Conservation (phyloP, 768 basidiomycete genomes). For the Russula brevipes region DNA sequence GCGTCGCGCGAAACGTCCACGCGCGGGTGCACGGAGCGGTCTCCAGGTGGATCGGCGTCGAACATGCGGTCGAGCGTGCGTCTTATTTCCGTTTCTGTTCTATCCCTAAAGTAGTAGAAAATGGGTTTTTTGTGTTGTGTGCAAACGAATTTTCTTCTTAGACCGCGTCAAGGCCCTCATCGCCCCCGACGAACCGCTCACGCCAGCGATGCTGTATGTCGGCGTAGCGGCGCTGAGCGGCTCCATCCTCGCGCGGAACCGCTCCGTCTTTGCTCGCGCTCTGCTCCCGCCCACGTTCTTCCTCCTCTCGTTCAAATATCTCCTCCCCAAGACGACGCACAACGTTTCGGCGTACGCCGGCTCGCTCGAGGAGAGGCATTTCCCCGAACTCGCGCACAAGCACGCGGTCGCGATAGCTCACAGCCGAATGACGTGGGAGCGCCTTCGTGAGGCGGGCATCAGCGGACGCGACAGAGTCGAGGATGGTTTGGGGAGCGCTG, state of each 20-base stretch:
- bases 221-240: slow-evolving; percentile 85
- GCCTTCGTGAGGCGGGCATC: slow-evolving; percentile 47
- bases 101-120: background rate
- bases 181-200: slow-evolving; percentile 74
- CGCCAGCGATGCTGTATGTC: slow-evolving; percentile 86
- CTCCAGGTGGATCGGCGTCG: slow-evolving; percentile 79
- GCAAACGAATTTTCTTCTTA: slow-evolving; percentile 30
- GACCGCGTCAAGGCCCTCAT: slow-evolving; percentile 80
- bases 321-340: slow-evolving; percentile 76
- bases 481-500: slow-evolving; percentile 41
- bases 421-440: slow-evolving; percentile 52
- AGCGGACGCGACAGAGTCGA: slow-evolving; percentile 43
- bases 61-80: slow-evolving; percentile 81
- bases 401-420: slow-evolving; percentile 63
- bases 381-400: slow-evolving; percentile 62
- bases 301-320: slow-evolving; percentile 64
- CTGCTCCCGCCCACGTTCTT: slow-evolving; percentile 74
- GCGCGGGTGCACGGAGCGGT: slow-evolving; percentile 66
- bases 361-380: slow-evolving; percentile 63
- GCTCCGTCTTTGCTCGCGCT: slow-evolving; percentile 61
- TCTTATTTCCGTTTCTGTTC: slow-evolving; percentile 20
- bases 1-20: slow-evolving; percentile 52
- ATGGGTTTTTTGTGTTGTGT: too few relatives aligned
- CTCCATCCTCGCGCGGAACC: slow-evolving; percentile 79
- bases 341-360: slow-evolving; percentile 66